Evolutionary conservation across 2,329 filamentous ascomycete species (phyloP).

Genomic region (Trichoderma sp.): DNA sequence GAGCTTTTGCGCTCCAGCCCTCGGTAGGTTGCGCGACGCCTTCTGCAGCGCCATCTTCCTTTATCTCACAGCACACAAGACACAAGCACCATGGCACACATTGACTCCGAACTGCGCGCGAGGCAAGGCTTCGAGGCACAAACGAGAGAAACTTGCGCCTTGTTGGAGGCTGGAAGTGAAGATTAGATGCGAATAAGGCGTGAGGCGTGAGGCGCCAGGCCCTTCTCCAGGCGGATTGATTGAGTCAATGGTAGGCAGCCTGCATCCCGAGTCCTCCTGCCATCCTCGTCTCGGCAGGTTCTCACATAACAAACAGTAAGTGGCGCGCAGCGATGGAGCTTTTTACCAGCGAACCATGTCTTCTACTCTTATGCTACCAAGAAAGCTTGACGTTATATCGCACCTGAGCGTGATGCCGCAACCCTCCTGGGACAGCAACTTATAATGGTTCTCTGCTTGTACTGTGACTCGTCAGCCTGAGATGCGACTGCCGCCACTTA

Average conservation of each 20-base stretch:
- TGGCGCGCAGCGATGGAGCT: not conserved
- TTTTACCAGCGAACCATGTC: not conserved
- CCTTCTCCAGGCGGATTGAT: not conserved
- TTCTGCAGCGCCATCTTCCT: not conserved
- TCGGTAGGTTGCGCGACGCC: slow-evolving; percentile 16
- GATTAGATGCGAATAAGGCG: not conserved
- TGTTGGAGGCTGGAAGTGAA: not conserved
- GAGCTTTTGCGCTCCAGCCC: not conserved
- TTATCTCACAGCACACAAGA: not conserved
- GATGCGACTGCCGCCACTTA: not conserved
- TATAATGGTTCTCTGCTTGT: not conserved
- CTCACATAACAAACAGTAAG: not conserved
- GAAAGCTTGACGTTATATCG: not conserved
- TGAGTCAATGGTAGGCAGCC: not conserved
- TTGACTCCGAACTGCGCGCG: not conserved
- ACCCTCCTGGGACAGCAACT: not conserved
- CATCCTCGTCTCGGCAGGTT: not conserved
- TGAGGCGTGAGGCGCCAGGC: not conserved
- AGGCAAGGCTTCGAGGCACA: not conserved
- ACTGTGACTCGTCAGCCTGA: not conserved
- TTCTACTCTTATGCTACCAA: not conserved
- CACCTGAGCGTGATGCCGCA: not conserved
- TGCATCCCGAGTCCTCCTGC: not conserved
- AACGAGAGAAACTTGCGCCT: not conserved
- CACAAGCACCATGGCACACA: not conserved